phyloP scores from a whole-genome alignment of 805 yeast species.

The Saccharomycopsis sp. region DNA sequence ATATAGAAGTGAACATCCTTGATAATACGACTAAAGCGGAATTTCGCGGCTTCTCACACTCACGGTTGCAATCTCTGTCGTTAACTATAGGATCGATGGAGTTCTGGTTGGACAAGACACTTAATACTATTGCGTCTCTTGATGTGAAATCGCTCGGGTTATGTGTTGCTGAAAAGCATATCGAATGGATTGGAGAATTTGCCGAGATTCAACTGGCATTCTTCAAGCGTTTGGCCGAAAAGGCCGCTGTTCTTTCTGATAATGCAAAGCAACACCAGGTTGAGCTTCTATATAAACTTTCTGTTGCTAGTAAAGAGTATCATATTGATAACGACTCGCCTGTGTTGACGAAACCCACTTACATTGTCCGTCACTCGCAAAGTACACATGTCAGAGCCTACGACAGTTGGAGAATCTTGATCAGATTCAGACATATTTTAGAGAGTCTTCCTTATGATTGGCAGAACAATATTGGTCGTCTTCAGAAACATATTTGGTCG shows the following conservation, averaged over 20 bases:
- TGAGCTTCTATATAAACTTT: slow-evolving; percentile 37
- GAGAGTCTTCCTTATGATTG: slow-evolving; percentile 51
- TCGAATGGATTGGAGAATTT: slow-evolving; percentile 32
- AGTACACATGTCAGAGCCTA: slow-evolving; percentile 65
- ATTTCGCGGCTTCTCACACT: neutral
- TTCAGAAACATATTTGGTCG: slow-evolving; percentile 28
- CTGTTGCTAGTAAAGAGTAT: slow-evolving; percentile 41
- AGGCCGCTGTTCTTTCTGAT: slow-evolving; percentile 29
- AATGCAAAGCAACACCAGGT: slow-evolving; percentile 24
- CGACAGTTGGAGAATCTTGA: slow-evolving; percentile 83
- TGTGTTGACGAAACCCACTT: slow-evolving; percentile 84
- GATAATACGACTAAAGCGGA: neutral
- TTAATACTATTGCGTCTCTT: slow-evolving; percentile 25
- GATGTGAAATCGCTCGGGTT: slow-evolving; percentile 28
- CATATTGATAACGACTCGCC: slow-evolving; percentile 78
- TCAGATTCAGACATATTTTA: slow-evolving; percentile 70
- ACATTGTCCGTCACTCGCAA: slow-evolving; percentile 61
- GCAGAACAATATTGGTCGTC: slow-evolving; percentile 31
- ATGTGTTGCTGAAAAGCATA: slow-evolving; percentile 29
- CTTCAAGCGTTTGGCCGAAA: slow-evolving; percentile 25
- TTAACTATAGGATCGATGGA: slow-evolving; percentile 27
- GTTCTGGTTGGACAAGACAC: slow-evolving; percentile 26
- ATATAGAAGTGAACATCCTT: neutral
- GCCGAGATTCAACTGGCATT: neutral
- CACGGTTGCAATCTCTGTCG: slow-evolving; percentile 24